These are phyloP conservation scores for Agaricus blazei DNA, from an alignment of 768 basidiomycete genomes.

Conservation along the genomic window DNA sequence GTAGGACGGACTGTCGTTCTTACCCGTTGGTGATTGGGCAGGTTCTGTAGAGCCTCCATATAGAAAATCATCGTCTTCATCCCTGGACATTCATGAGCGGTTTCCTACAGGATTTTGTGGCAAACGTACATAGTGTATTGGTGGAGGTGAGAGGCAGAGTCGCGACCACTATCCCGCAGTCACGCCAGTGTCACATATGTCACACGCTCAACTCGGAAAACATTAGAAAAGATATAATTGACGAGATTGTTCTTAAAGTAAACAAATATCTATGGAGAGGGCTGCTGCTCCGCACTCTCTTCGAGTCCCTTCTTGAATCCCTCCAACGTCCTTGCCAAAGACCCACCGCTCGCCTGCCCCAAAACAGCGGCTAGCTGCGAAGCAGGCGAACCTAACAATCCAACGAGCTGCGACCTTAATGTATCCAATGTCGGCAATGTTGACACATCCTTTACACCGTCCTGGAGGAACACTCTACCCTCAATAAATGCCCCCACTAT, in stretches of 20 bases:
- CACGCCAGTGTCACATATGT: background rate
- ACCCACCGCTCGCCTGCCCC: slow-evolving; percentile 59
- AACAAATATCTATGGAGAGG: slow-evolving; percentile 2
- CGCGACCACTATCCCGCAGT: slow-evolving; percentile 6
- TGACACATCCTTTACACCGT: slow-evolving; percentile 56
- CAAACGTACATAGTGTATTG: slow-evolving; percentile 5
- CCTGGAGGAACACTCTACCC: slow-evolving; percentile 58
- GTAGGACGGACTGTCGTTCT: slow-evolving; percentile 14
- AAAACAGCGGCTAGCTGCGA: slow-evolving; percentile 58
- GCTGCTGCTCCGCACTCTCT: slow-evolving; percentile 24
- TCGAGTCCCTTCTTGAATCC: slow-evolving; percentile 68
- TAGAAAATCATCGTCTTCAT: slow-evolving; percentile 79
- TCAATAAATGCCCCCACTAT: slow-evolving; percentile 81
- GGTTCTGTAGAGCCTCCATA: slow-evolving; percentile 52
- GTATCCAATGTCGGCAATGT: slow-evolving; percentile 76
- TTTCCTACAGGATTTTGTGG: background rate
- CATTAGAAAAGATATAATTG: background rate
- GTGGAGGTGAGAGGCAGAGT: background rate
- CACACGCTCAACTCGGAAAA: slow-evolving; percentile 1
- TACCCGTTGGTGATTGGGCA: slow-evolving; percentile 13
- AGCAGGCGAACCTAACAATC: slow-evolving; percentile 71
- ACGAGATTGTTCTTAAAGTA: background rate
- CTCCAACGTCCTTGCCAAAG: slow-evolving; percentile 66
- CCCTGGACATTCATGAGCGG: slow-evolving; percentile 33
- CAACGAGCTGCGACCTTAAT: slow-evolving; percentile 79